Evolutionary conservation across 768 basidiomycete species (phyloP), one percentile per base, ranked within the genome.

Genomic region (Amanita exitialis): DNA sequence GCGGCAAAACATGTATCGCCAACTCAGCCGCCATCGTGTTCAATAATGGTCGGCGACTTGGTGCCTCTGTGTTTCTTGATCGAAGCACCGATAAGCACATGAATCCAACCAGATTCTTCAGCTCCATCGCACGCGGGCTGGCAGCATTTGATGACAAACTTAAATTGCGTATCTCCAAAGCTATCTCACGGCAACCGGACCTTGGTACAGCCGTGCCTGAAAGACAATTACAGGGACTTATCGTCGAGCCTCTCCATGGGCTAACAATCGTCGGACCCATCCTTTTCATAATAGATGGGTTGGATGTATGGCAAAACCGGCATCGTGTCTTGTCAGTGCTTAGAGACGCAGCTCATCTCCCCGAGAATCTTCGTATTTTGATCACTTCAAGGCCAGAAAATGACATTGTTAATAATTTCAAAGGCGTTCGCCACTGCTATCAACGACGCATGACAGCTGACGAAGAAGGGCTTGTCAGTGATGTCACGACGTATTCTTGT

Each of bases 231-330:
- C 47, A 56, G 36, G 49, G 57, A 16, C 55, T 69, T 18, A 60
- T 68, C 42, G 32, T 68, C 5, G 51, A 51, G 3, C 64, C 69
- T 4, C 54, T 56, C 37, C 43, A 48, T 16, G 27, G 54, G 7
- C 47, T 67, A 4, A 54, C 58, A 23, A 47, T 58, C 6, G 47
- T 63, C 10, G 65, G 65, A 0, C 68, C 69, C 10, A 42, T 70
- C 2, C 37, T 70, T 9, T 49, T 70, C 6, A 58, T 71, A 16
- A 60, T 71, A 15, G 69, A 72, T 38, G 68, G 58, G 8, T 55
- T 69, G n/a, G 63, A 68, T 30, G 59, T 61, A 46, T 62, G 63
- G 39, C 53, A 57, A 6, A 55, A 62, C 18, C 46, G 52, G 4
- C 3, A n/a, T 27, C 38, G 44, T 21, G 23, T 54, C 18, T 18